These are phyloP conservation scores for Aspergillus aculeatus DNA, from an alignment of 2,329 filamentous ascomycete species.

Conservation along the genomic window DNA sequence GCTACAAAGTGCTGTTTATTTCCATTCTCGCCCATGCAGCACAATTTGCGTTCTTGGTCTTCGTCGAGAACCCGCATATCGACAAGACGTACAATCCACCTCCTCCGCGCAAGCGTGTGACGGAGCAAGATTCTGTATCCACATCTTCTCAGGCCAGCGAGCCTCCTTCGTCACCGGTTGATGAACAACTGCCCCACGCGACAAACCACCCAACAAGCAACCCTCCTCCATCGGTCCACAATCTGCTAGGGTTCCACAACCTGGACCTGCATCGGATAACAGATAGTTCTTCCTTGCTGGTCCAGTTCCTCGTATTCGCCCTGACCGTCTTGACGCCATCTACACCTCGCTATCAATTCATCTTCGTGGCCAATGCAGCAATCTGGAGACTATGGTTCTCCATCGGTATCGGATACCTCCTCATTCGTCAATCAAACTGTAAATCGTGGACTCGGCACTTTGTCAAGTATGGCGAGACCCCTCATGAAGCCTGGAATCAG, in stretches of 20 bases:
- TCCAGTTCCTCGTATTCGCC: conserved; percentile 71
- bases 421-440: conserved; percentile 80
- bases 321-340: conserved; percentile 75
- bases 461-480: conserved; percentile 89
- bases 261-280: conserved; percentile 85
- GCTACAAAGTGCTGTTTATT: conserved; percentile 96
- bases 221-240: conserved; percentile 70
- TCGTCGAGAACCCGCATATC: conserved; percentile 96
- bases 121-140: conserved; percentile 31
- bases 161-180: conserved; percentile 33
- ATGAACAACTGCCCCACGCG: conserved; percentile 38
- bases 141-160: conserved; percentile 31
- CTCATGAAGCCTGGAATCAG: conserved; percentile 90
- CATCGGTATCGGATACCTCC: conserved; percentile 78
- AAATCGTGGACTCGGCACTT: conserved; percentile 98
- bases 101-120: conserved; percentile 60
- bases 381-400: conserved; percentile 90
- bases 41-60: conserved; percentile 87
- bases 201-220: conserved; percentile 43
- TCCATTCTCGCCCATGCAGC: conserved; percentile 92
- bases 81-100: conserved; percentile 96
- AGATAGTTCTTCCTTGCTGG: conserved; percentile 75
- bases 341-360: conserved; percentile 69
- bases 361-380: conserved; percentile 79
- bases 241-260: conserved; percentile 78